Percentiles rank a stretch among this genome's conserved stretches.
Conservation (phyloP, 352 stramenopile species). For the Detonula confervacea region DNA sequence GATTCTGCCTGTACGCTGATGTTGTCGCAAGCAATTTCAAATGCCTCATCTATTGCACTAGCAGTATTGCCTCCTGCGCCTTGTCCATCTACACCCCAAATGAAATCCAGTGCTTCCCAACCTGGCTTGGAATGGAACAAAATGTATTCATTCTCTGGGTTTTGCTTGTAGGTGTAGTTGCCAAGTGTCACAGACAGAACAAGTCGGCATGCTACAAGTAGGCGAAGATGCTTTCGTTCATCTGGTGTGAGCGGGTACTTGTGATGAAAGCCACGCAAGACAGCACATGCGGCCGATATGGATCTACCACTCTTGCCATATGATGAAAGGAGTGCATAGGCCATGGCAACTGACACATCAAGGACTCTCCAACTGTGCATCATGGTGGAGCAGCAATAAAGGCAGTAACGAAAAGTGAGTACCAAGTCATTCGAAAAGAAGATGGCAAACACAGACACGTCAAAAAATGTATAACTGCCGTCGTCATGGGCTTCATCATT, state of each 20-base stretch:
- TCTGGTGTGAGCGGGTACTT: slow-evolving; percentile 69
- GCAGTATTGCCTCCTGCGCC: slow-evolving; percentile 29
- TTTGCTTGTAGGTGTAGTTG: slow-evolving; percentile 83
- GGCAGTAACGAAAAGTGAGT: slow-evolving; percentile 48
- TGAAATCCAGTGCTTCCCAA: slow-evolving; percentile 79
- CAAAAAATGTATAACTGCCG: slow-evolving; percentile 78
- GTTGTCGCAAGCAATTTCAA: slow-evolving; percentile 53
- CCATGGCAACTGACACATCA: slow-evolving; percentile 84
- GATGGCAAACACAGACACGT: slow-evolving; percentile 7
- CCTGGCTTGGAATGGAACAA: slow-evolving; percentile 83
- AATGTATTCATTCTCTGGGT: slow-evolving; percentile 86
- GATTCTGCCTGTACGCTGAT: slow-evolving; percentile 31
- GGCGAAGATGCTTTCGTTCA: slow-evolving; percentile 77
- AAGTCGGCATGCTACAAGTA: slow-evolving; percentile 78
- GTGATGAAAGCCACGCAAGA: slow-evolving; percentile 80
- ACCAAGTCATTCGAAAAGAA: slow-evolving; percentile 12
- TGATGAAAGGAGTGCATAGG: slow-evolving; percentile 79
- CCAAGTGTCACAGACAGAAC: slow-evolving; percentile 81
- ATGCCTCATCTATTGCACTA: slow-evolving; percentile 47
- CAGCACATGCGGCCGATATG: slow-evolving; percentile 78
- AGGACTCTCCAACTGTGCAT: slow-evolving; percentile 83
- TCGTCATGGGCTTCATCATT: slow-evolving; percentile 79
- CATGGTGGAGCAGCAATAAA: slow-evolving; percentile 3
- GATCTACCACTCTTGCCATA: slow-evolving; percentile 75
- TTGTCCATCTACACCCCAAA: slow-evolving; percentile 75